Evolutionary conservation across 2,329 filamentous ascomycete species (phyloP).

Genomic region (Aspergillus sp.): DNA sequence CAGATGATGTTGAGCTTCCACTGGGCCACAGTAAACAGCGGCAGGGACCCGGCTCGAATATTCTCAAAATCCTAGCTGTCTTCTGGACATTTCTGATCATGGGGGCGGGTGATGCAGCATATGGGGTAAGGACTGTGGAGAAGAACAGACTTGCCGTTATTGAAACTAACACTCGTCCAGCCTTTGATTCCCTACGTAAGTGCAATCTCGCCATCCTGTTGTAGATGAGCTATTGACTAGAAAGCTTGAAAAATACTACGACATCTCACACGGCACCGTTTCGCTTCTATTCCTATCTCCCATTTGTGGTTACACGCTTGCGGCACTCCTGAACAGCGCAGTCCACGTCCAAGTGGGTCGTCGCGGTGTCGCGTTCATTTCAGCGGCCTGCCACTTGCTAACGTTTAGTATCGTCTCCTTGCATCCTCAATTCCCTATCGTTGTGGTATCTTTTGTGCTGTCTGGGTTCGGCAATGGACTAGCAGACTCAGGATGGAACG

Average conservation of each 20-base stretch:
- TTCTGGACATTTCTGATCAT: constrained; percentile 62
- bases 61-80: constrained; percentile 52
- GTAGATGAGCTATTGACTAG: background rate
- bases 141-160: background rate
- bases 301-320: constrained; percentile 49
- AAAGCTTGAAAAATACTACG: constrained; percentile 51
- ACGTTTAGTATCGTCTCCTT: constrained; percentile 40
- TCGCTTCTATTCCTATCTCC: constrained; percentile 54
- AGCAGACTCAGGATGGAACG: constrained; percentile 59
- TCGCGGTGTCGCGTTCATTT: constrained; percentile 68
- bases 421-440: constrained; percentile 46
- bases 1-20: background rate
- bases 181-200: constrained; percentile 56
- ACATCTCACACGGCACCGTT: constrained; percentile 50
- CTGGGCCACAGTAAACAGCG: constrained; percentile 28
- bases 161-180: constrained; percentile 8
- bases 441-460: constrained; percentile 44
- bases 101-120: constrained; percentile 61
- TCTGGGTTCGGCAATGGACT: constrained; percentile 46
- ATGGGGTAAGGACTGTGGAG: constrained; percentile 50
- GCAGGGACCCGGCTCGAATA: constrained; percentile 55
- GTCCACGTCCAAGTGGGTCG: constrained; percentile 58
- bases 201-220: constrained; percentile 9
- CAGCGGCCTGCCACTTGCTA: constrained; percentile 51
- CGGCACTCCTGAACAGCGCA: constrained; percentile 49